Evolutionary conservation across 768 basidiomycete species (phyloP).

Genomic region (Hypholoma sublateritium): DNA sequence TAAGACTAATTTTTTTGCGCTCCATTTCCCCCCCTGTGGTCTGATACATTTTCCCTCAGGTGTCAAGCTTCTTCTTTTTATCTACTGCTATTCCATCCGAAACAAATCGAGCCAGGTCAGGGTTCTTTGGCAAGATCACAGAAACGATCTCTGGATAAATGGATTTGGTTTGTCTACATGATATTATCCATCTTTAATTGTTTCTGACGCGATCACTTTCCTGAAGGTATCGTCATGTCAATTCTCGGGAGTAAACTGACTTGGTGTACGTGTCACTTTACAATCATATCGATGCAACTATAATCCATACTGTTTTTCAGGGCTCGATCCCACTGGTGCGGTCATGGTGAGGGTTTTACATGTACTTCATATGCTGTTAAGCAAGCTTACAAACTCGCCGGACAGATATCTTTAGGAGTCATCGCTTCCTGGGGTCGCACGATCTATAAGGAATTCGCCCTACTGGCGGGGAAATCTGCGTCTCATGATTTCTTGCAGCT

Average conservation of each 20-base stretch:
- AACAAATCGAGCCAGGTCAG: constrained; percentile 86
- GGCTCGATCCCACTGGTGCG: constrained; percentile 77
- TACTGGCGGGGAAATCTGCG: constrained; percentile 90
- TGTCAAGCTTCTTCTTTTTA: constrained; percentile 82
- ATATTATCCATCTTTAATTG: neutral
- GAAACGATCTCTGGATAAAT: constrained; percentile 88
- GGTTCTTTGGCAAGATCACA: constrained; percentile 95
- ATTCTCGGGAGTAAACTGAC: constrained; percentile 74
- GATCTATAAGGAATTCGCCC: constrained; percentile 77
- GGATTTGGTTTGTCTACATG: constrained; percentile 52
- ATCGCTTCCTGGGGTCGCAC: constrained; percentile 78
- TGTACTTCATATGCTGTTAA: neutral
- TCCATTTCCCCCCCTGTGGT: neutral
- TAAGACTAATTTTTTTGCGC: constrained; percentile 24
- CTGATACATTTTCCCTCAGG: constrained; percentile 36
- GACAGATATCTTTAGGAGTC: constrained; percentile 73
- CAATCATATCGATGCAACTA: neutral
- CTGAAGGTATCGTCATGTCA: constrained; percentile 76
- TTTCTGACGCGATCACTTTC: neutral
- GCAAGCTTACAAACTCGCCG: neutral
- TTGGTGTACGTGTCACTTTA: constrained; percentile 64
- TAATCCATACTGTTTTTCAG: constrained; percentile 30
- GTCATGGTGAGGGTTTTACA: constrained; percentile 54
- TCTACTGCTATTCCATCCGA: constrained; percentile 82
- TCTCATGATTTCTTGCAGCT: constrained; percentile 89